These are phyloP conservation scores for Komagataella kurtzmanii DNA, from an alignment of 805 yeast genomes.

Conservation along the genomic window DNA sequence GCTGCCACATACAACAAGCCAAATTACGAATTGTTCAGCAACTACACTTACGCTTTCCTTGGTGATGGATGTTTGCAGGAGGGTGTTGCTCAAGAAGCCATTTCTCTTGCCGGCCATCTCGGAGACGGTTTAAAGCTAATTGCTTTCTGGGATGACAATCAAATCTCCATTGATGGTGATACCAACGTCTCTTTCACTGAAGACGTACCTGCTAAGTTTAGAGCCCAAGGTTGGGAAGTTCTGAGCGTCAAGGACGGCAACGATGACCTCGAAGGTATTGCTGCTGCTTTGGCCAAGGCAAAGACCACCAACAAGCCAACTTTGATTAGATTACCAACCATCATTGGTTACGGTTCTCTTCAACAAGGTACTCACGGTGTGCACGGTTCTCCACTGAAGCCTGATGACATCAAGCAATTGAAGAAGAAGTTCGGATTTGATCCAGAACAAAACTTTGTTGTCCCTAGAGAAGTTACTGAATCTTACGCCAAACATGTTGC, in stretches of 20 bases:
- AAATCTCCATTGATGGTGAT: constrained; percentile 91
- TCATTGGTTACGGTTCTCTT: constrained; percentile 89
- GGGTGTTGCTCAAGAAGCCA: constrained; percentile 93
- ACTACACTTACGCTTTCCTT: constrained; percentile 63
- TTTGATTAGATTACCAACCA: constrained; percentile 76
- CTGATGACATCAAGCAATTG: constrained; percentile 82
- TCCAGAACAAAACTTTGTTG: constrained; percentile 68
- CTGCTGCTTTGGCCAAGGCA: constrained; percentile 69
- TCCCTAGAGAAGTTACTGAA: constrained; percentile 74
- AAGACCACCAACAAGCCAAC: constrained; percentile 81
- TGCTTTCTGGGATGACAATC: constrained; percentile 93
- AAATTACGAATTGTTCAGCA: constrained; percentile 56
- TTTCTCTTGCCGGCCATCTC: constrained; percentile 92
- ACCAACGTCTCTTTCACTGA: constrained; percentile 87
- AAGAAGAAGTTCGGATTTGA: constrained; percentile 78
- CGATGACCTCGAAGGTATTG: constrained; percentile 58
- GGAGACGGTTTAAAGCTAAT: constrained; percentile 63
- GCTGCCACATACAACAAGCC: constrained; percentile 94
- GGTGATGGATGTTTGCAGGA: constrained; percentile 99
- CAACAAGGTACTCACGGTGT: constrained; percentile 80
- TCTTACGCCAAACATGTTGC: constrained; percentile 43
- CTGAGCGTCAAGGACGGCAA: constrained; percentile 70
- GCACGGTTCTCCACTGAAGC: constrained; percentile 93
- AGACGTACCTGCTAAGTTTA: constrained; percentile 73
- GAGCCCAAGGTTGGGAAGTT: constrained; percentile 92